Evolutionary conservation across 2,329 filamentous ascomycete genomes (phyloP), one percentile per base, ranked within the genome.

Genomic region (Leptographium flavum): DNA sequence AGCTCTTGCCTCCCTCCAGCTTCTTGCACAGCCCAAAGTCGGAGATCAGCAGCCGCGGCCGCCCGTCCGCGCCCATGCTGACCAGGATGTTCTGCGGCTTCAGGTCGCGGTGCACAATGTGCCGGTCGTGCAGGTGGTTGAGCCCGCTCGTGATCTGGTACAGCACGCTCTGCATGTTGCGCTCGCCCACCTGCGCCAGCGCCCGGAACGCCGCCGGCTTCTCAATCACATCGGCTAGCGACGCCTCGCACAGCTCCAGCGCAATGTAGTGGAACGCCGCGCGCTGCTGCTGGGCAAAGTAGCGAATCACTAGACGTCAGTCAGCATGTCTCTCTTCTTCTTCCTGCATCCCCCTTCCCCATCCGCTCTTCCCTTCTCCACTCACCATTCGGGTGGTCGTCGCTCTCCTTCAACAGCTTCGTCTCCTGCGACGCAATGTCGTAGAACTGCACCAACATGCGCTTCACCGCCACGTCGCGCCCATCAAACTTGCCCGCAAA

Each of bases 21-120:
- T 95, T 96, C 70, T 96, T 98, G 62, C 92, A 96, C 1, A 98
- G 75, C 6, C 92, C 92, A 63, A 98, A 98, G 61, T 98, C 92
- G 0, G 92, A 96, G 31, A 98, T 94, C 5, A 98, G 76, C 32
- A 98, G 72, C n/a, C 90, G 81, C 22, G 87, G 81, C 31, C 72
- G 76, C 36, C 76, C 76, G 48, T 79, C 73, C 54, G 81, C 79
- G 53, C 73, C 79, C 66, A 81, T 79, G 30, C 79, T 76, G 48
- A 96, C 87, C 1, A 98, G 71, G 42, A 98, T 96, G 55, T 98
- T 98, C 57, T 98, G 92, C 1, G 92, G 92, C 60, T 98, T 98
- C 56, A 98, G 75, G 58, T 98, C 92, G 44, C 92, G 84, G 60
- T 98, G 92, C 3, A 98, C 93, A 57, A 98, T 95, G 49, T 92